These are phyloP conservation scores for Fragosphaeria purpurea DNA, from an alignment of 2,329 filamentous ascomycete species.

Conservation along the genomic window DNA sequence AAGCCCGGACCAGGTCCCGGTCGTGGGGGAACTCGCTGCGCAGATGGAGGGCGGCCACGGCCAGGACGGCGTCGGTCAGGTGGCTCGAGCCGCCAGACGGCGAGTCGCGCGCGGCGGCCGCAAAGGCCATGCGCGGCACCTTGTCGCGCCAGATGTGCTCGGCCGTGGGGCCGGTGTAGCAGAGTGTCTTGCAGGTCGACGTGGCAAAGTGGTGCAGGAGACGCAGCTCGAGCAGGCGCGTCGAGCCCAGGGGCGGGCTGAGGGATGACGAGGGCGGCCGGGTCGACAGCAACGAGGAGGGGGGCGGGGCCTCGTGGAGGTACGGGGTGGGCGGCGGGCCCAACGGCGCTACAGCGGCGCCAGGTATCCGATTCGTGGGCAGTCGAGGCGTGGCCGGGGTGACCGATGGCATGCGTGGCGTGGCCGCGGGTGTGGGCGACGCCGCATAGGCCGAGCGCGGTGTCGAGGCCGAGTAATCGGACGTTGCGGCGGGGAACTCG, in stretches of 20 bases:
- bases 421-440: constrained; percentile 9
- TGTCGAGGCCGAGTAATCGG: constrained; percentile 24
- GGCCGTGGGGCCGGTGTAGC: constrained; percentile 39
- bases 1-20: constrained; percentile 48
- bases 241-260: constrained; percentile 24
- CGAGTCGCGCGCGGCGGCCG: constrained; percentile 28
- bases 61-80: constrained; percentile 53
- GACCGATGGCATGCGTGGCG: constrained; percentile 14
- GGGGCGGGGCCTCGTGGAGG: no score
- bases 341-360: constrained; percentile 8
- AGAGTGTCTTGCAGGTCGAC: constrained; percentile 49
- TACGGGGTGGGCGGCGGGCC: neutral
- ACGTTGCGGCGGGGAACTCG: constrained; percentile 28
- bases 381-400: constrained; percentile 5
- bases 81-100: constrained; percentile 31
- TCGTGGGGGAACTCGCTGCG: constrained; percentile 48
- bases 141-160: constrained; percentile 50
- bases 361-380: no score
- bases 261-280: constrained; percentile 26
- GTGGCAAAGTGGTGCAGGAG: constrained; percentile 57
- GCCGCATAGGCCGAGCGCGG: constrained; percentile 2
- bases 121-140: constrained; percentile 52
- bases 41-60: constrained; percentile 53
- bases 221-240: constrained; percentile 47
- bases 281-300: constrained; percentile 6